Conservation (phyloP, 169 alveolate genomes). For the Theileria orientalis region DNA sequence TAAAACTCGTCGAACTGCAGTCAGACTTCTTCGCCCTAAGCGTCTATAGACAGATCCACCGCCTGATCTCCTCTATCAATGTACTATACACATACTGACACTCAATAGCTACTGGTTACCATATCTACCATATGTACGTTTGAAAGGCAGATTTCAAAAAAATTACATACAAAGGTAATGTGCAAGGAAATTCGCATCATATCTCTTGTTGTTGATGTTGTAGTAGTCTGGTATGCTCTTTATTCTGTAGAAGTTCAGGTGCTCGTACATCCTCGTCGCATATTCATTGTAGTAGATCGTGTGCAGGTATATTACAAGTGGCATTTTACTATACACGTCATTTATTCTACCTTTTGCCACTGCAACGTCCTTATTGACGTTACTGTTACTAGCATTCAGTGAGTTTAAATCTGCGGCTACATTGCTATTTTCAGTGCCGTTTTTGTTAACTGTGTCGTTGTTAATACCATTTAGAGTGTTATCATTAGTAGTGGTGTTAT, state of each 20-base stretch:
- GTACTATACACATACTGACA: too few relatives aligned
- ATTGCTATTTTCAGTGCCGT: too few relatives aligned
- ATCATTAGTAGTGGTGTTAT: too few relatives aligned
- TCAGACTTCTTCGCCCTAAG: background rate
- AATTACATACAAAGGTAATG: constrained; percentile 4
- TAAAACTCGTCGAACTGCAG: constrained; percentile 13
- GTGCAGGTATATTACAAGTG: constrained; percentile 56
- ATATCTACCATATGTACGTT: background rate
- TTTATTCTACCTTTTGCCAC: background rate
- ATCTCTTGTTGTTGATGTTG: constrained; percentile 20
- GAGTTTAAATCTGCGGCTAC: background rate
- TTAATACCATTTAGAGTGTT: background rate
- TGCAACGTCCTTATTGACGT: background rate
- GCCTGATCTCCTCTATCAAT: too few relatives aligned
- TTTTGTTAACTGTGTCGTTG: too few relatives aligned
- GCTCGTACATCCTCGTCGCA: constrained; percentile 53
- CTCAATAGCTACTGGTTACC: background rate
- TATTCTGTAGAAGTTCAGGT: constrained; percentile 33
- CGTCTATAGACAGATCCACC: background rate
- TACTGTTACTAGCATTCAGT: background rate
- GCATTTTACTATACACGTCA: too few relatives aligned
- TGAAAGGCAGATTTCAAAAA: too few relatives aligned
- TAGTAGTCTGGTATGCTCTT: constrained; percentile 44
- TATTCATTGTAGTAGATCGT: constrained; percentile 47
- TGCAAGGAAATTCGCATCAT: constrained; percentile 60